Conservation (phyloP, 2,329 filamentous ascomycete species). For the Stagonosporopsis vannaccii region DNA sequence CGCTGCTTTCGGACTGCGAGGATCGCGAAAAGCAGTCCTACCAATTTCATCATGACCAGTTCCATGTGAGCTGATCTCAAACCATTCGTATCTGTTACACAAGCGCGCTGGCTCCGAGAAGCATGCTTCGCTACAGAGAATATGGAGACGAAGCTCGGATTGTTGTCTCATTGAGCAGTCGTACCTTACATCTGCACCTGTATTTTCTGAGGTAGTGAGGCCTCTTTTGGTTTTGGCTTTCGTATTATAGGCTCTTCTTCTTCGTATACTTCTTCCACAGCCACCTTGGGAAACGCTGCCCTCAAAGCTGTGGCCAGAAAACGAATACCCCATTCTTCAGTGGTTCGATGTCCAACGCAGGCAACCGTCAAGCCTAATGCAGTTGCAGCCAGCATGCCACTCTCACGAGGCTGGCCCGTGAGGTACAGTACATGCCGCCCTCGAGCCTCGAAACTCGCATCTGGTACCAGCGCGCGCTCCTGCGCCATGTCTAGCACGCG, state of each 20-base stretch:
- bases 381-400: constrained; percentile 43
- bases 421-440: constrained; percentile 47
- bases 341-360: constrained; percentile 50
- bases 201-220: background rate
- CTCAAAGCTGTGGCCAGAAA: constrained; percentile 41
- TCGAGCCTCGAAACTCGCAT: constrained; percentile 21
- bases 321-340: constrained; percentile 52
- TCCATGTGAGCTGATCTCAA: no score
- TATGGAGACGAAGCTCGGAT: background rate
- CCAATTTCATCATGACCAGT: no score
- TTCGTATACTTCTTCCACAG: constrained; percentile 48
- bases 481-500: constrained; percentile 42
- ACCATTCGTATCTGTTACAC: no score
- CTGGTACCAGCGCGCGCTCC: constrained; percentile 33
- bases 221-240: background rate
- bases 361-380: constrained; percentile 44
- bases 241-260: constrained; percentile 32
- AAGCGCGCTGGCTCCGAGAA: background rate
- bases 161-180: background rate
- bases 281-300: constrained; percentile 38
- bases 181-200: background rate
- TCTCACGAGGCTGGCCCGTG: constrained; percentile 48
- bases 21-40: no score
- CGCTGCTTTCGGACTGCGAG: no score
- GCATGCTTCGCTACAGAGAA: background rate